phyloP scores from a whole-genome alignment of 768 basidiomycete species.

The Clathrus columnatus region DNA sequence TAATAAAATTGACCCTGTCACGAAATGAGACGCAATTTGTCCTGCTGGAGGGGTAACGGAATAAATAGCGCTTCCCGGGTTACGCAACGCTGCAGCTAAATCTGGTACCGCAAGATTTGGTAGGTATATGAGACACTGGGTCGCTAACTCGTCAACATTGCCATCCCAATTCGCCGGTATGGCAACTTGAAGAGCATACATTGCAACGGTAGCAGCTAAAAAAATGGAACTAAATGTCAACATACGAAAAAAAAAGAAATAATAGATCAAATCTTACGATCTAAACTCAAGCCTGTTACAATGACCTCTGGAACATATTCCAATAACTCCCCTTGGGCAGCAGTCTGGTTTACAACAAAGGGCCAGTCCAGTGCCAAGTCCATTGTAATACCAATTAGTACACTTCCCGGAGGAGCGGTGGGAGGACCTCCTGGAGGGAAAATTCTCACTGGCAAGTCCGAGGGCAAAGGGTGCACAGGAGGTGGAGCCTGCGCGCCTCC shows the following conservation, averaged over 20 bases:
- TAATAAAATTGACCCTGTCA: constrained; percentile 54
- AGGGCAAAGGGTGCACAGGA: constrained; percentile 37
- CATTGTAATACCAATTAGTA: constrained; percentile 60
- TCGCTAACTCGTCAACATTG: constrained; percentile 48
- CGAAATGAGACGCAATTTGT: constrained; percentile 58
- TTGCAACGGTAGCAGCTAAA: constrained; percentile 30
- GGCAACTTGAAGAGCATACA: constrained; percentile 60
- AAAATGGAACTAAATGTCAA: constrained; percentile 17
- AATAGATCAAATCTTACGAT: constrained; percentile 24
- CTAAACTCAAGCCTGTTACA: constrained; percentile 35
- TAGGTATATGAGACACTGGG: constrained; percentile 67
- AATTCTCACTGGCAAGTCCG: constrained; percentile 52
- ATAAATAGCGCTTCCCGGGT: constrained; percentile 56
- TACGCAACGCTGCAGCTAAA: constrained; percentile 59
- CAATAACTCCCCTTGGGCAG: constrained; percentile 72
- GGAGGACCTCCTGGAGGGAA: constrained; percentile 29
- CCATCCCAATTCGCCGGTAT: constrained; percentile 49
- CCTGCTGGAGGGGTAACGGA: constrained; percentile 39
- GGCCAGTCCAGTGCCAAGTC: constrained; percentile 52
- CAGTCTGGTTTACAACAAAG: constrained; percentile 48
- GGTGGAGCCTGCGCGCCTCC: constrained; percentile 20
- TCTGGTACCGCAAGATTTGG: constrained; percentile 43
- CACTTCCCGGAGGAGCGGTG: constrained; percentile 24
- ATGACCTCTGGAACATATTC: constrained; percentile 53
- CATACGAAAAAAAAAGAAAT: constrained; percentile 24